Evolutionary conservation across 371 early-diverging fungal genomes (phyloP).

Genomic region (Rhizopus arrhizus): DNA sequence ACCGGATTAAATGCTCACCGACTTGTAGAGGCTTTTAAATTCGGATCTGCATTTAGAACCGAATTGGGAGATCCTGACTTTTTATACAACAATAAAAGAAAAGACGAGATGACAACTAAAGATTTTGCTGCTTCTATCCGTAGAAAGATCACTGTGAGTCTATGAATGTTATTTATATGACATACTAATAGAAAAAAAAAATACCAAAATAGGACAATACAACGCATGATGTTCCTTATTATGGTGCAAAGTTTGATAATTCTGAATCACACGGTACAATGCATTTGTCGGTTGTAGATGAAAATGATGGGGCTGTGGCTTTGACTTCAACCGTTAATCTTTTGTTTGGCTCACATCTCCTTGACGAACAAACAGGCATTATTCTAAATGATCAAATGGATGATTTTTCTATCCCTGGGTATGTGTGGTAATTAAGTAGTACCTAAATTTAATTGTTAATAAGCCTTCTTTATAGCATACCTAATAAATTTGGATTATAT

Average conservation of each 20-base stretch:
- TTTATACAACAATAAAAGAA: slow-evolving; percentile 47
- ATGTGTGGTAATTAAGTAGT: not conserved
- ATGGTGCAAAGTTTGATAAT: slow-evolving; percentile 77
- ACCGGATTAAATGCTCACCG: slow-evolving; percentile 71
- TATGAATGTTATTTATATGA: not conserved
- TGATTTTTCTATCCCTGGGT: slow-evolving; percentile 94
- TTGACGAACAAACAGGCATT: slow-evolving; percentile 95
- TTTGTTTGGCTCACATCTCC: slow-evolving; percentile 90
- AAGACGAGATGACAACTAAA: slow-evolving; percentile 70
- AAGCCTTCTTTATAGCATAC: slow-evolving; percentile 29
- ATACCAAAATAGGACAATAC: slow-evolving; percentile 28
- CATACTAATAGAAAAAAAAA: not conserved
- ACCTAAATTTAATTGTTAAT: too few relatives aligned
- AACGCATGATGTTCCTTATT: slow-evolving; percentile 63
- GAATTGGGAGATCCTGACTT: slow-evolving; percentile 85
- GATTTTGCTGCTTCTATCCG: slow-evolving; percentile 68
- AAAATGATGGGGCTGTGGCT: slow-evolving; percentile 83
- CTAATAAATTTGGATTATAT: slow-evolving; percentile 84
- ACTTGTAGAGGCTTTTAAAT: slow-evolving; percentile 91
- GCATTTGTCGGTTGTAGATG: slow-evolving; percentile 91
- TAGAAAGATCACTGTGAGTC: slow-evolving; percentile 68
- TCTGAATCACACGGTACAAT: slow-evolving; percentile 95
- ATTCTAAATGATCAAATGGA: slow-evolving; percentile 98
- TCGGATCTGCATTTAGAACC: slow-evolving; percentile 85
- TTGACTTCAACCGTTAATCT: slow-evolving; percentile 96